Evolutionary conservation across 2,329 filamentous ascomycete species (phyloP).

Genomic region (Aspergillus ibericus): DNA sequence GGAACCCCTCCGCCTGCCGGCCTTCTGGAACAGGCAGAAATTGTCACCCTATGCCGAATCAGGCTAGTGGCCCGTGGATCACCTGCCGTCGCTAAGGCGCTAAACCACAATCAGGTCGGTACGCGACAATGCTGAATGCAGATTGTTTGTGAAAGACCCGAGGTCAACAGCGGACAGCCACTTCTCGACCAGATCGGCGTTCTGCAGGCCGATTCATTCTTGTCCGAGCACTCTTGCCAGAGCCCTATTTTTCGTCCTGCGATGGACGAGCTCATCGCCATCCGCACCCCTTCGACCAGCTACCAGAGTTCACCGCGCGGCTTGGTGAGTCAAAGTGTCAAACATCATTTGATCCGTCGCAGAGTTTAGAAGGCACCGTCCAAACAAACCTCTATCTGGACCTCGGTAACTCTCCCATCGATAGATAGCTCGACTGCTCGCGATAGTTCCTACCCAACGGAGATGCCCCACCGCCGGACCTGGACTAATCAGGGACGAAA

Average conservation of each 20-base stretch:
- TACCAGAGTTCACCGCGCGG: too few species aligned
- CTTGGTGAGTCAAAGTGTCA: too few species aligned
- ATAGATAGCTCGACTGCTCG: not conserved
- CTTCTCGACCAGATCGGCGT: too few species aligned
- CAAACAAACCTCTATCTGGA: not conserved
- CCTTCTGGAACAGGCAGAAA: not conserved
- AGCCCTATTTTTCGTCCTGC: too few species aligned
- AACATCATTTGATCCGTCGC: too few species aligned
- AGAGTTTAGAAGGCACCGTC: not conserved
- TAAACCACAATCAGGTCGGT: not conserved
- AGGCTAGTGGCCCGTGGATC: not conserved
- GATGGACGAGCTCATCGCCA: too few species aligned
- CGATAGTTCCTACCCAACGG: slow-evolving; percentile 3
- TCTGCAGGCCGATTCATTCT: too few species aligned
- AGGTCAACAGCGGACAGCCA: too few species aligned
- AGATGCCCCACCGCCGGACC: not conserved
- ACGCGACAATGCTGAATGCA: not conserved
- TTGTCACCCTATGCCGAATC: not conserved
- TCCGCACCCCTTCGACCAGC: too few species aligned
- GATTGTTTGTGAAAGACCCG: not conserved
- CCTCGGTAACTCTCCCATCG: slow-evolving; percentile 3
- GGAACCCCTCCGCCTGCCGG: not conserved
- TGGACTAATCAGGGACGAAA: slow-evolving; percentile 6
- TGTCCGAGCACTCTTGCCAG: too few species aligned
- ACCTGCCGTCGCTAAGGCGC: not conserved